These are phyloP conservation scores for Fusarium pilosicola DNA, from an alignment of 2,329 filamentous ascomycete species.

Conservation along the genomic window DNA sequence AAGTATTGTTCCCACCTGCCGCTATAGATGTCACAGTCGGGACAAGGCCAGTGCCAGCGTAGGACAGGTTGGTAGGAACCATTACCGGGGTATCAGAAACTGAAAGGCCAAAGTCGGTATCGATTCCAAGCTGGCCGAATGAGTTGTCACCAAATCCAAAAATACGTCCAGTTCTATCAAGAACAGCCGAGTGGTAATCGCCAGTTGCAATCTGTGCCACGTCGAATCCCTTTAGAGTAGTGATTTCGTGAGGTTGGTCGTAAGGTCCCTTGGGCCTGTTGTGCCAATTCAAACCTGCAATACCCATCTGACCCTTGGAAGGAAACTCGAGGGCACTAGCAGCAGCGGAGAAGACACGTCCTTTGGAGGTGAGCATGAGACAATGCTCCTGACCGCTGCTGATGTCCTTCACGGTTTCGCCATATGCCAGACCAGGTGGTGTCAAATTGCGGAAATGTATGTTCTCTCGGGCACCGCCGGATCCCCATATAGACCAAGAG, in stretches of 20 bases:
- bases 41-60: conserved; percentile 70
- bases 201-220: conserved; percentile 82
- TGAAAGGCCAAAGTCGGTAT: conserved; percentile 69
- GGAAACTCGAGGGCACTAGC: conserved; percentile 83
- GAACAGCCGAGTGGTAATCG: conserved; percentile 84
- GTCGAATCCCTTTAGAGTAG: conserved; percentile 74
- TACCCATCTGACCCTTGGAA: conserved; percentile 83
- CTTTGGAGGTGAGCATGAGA: conserved; percentile 83
- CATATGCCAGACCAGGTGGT: conserved; percentile 70
- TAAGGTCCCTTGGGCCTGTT: conserved; percentile 81
- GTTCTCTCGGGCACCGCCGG: conserved; percentile 44
- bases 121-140: conserved; percentile 89
- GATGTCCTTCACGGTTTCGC: conserved; percentile 79
- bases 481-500: conserved; percentile 78
- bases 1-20: conserved; percentile 88
- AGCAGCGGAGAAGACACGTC: conserved; percentile 89
- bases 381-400: conserved; percentile 86
- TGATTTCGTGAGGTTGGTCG: conserved; percentile 84
- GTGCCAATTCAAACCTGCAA: conserved; percentile 83
- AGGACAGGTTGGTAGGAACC: conserved; percentile 77
- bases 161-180: conserved; percentile 79
- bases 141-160: conserved; percentile 94
- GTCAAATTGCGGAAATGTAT: conserved; percentile 80
- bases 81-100: conserved; percentile 76
- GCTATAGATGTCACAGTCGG: conserved; percentile 80